These are phyloP conservation scores for Sungouiozyma ichnusensis DNA, from an alignment of 805 yeast species.

Conservation along the genomic window DNA sequence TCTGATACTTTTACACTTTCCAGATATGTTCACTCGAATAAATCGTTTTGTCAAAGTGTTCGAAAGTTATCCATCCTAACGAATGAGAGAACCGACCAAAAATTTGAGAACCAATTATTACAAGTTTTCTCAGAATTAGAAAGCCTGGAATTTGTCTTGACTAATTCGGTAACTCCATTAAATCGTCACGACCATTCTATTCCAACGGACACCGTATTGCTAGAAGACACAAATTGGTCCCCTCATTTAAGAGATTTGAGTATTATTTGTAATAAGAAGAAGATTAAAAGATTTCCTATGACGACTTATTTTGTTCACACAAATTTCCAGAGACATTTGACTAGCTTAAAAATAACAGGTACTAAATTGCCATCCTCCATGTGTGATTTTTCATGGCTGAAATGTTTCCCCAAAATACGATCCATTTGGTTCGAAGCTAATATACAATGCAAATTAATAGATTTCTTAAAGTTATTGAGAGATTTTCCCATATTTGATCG, in stretches of 20 bases:
- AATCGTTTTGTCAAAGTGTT: conserved; percentile 4
- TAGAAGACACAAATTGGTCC: conserved; percentile 8
- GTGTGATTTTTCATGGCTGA: conserved; percentile 16
- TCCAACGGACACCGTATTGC: conserved; percentile 1
- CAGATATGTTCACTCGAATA: conserved; percentile 7
- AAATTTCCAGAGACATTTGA: conserved; percentile 5
- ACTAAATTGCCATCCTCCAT: conserved; percentile 8
- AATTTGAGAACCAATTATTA: conserved; percentile 12
- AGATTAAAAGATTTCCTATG: conserved; percentile 13
- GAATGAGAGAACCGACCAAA: conserved; percentile 14
- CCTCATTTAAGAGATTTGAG: conserved; percentile 13
- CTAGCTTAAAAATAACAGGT: conserved; percentile 15
- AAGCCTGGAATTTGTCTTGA: conserved; percentile 16
- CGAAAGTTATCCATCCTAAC: conserved; percentile 14
- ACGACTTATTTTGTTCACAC: conserved; percentile 6
- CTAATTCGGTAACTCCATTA: conserved; percentile 11
- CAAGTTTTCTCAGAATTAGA: conserved; percentile 11
- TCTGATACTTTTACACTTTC: conserved; percentile 12
- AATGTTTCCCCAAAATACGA: conserved; percentile 11
- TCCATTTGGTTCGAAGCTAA: conserved; percentile 27
- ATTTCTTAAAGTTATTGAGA: conserved; percentile 11
- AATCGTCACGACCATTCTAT: not conserved
- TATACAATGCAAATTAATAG: conserved; percentile 10
- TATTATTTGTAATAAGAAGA: conserved; percentile 16
- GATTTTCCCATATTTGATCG: conserved; percentile 10